Percentiles rank a stretch among this genome's conserved stretches.
These are phyloP conservation scores for Spencermartinsiella europaea DNA, from an alignment of 805 yeast species.

Conservation along the genomic window DNA sequence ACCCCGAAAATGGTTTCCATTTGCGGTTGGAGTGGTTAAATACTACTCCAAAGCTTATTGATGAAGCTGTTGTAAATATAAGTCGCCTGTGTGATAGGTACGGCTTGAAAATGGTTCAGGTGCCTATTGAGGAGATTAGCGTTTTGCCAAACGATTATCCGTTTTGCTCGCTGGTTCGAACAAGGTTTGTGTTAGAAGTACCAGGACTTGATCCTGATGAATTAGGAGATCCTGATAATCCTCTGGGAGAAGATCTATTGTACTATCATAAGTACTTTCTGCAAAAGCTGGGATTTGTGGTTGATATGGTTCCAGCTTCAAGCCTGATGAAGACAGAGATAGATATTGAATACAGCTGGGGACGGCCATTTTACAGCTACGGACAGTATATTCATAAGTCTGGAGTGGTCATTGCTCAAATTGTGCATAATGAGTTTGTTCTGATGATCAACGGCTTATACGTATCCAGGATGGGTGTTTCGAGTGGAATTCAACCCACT, in stretches of 20 bases:
- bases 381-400: slow-evolving; percentile 87
- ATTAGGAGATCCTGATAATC: slow-evolving; percentile 22
- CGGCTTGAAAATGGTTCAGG: slow-evolving; percentile 76
- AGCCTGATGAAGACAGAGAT: slow-evolving; percentile 45
- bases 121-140: slow-evolving; percentile 86
- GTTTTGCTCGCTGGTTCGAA: slow-evolving; percentile 77
- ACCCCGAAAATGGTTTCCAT: slow-evolving; percentile 92
- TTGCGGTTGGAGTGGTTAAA: slow-evolving; percentile 89
- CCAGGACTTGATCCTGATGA: slow-evolving; percentile 18
- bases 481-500: slow-evolving; percentile 1
- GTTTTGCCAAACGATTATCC: slow-evolving; percentile 74
- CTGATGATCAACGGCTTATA: slow-evolving; percentile 86
- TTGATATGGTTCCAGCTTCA: slow-evolving; percentile 73
- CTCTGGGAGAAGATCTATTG: slow-evolving; percentile 32
- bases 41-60: slow-evolving; percentile 79
- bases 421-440: slow-evolving; percentile 72
- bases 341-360: slow-evolving; percentile 87
- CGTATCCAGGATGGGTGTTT: slow-evolving; percentile 62
- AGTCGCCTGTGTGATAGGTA: slow-evolving; percentile 78
- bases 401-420: slow-evolving; percentile 86
- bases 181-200: slow-evolving; percentile 64
- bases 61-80: slow-evolving; percentile 73
- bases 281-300: slow-evolving; percentile 63
- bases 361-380: slow-evolving; percentile 70
- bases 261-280: slow-evolving; percentile 76